Evolutionary conservation across 2,329 filamentous ascomycete species (phyloP).

Genomic region (Fusarium subtropicale): DNA sequence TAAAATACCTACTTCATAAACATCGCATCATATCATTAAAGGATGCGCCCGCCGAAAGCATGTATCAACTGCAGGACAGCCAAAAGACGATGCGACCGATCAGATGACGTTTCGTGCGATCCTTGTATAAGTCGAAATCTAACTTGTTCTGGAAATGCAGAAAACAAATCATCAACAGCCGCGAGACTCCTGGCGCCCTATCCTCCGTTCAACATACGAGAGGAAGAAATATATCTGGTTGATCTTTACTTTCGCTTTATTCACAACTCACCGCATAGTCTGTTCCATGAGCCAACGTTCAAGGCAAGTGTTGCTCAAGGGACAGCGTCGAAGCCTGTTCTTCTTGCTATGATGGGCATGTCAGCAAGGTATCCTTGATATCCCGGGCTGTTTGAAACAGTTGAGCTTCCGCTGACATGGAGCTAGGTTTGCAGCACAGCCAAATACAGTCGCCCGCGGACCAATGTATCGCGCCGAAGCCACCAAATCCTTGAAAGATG

Average conservation of each 20-base stretch:
- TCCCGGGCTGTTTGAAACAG: no score
- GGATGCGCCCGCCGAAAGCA: constrained; percentile 38
- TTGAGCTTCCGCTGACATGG: not conserved
- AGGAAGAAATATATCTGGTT: constrained; percentile 27
- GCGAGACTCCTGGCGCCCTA: not conserved
- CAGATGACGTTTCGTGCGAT: constrained; percentile 6
- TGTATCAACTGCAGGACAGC: constrained; percentile 34
- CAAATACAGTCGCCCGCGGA: constrained; percentile 32
- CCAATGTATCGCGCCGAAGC: constrained; percentile 32
- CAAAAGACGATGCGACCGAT: constrained; percentile 38
- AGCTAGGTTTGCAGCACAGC: constrained; percentile 22
- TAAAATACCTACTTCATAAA: no score
- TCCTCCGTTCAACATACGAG: not conserved
- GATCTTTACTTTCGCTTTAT: constrained; percentile 41
- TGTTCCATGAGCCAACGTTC: constrained; percentile 40
- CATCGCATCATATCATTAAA: fast-evolving
- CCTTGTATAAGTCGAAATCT: constrained; percentile 35
- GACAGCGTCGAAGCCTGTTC: constrained; percentile 25
- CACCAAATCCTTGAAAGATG: constrained; percentile 44
- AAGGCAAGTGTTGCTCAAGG: constrained; percentile 24
- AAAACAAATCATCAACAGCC: fast-evolving
- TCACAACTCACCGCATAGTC: constrained; percentile 41
- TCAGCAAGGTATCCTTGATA: constrained; percentile 41
- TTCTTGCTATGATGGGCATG: constrained; percentile 40
- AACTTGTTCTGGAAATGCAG: constrained; percentile 10